phyloP scores from a whole-genome alignment of 2,329 filamentous ascomycete genomes.

The Fusarium sp. region DNA sequence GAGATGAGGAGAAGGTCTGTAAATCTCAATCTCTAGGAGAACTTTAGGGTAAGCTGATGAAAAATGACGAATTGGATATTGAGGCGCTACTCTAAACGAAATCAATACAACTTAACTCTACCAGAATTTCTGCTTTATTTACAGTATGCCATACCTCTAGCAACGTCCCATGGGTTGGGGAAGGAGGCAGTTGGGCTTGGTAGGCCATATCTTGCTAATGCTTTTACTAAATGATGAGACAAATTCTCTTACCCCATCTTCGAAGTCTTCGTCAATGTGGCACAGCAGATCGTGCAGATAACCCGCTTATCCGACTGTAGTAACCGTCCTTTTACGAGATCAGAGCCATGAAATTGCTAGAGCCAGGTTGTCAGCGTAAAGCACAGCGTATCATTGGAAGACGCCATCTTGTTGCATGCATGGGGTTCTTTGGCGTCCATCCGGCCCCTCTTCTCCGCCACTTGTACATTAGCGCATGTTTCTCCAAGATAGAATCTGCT shows the following conservation, averaged over 20 bases:
- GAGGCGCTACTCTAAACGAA: not conserved
- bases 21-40: no score
- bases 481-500: not conserved
- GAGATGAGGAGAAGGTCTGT: not conserved
- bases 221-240: not conserved
- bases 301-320: not conserved
- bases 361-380: conserved; percentile 3
- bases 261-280: not conserved
- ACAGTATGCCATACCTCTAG: not conserved
- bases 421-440: conserved; percentile 2
- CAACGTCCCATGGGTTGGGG: not conserved
- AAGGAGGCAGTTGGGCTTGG: not conserved
- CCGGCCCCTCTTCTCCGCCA: conserved; percentile 7
- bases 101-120: not conserved
- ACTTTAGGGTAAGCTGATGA: not conserved
- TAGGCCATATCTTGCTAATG: not conserved
- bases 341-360: not conserved
- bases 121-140: no score
- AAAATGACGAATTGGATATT: not conserved
- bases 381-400: conserved; percentile 8
- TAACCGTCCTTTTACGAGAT: not conserved
- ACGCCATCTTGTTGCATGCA: conserved; percentile 22
- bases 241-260: not conserved
- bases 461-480: not conserved
- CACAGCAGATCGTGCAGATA: not conserved